Conservation (phyloP, 2,329 filamentous ascomycete genomes). For the Microcyclospora tardicrescens region DNA sequence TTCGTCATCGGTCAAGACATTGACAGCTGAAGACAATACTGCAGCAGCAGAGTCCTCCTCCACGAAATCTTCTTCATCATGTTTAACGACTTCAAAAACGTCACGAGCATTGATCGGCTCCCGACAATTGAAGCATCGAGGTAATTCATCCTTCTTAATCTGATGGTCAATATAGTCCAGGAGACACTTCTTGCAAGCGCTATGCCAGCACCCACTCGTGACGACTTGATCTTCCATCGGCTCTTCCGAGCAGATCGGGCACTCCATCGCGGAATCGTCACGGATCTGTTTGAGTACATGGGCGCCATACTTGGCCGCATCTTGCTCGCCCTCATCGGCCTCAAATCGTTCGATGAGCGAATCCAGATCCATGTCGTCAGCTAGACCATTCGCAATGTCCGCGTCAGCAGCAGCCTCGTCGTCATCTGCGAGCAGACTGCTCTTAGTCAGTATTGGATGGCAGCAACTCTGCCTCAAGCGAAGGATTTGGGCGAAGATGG, state of each 20-base stretch:
- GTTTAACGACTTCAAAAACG: constrained; percentile 80
- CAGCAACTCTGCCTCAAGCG: constrained; percentile 89
- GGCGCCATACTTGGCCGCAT: constrained; percentile 64
- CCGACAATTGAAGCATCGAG: constrained; percentile 84
- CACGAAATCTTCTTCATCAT: constrained; percentile 43
- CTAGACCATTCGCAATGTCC: constrained; percentile 66
- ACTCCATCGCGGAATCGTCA: constrained; percentile 76
- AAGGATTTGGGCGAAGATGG: constrained; percentile 92
- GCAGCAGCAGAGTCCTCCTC: constrained; percentile 6
- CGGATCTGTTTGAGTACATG: constrained; percentile 86
- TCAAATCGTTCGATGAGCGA: constrained; percentile 77
- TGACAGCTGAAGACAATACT: constrained; percentile 9
- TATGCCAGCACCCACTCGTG: constrained; percentile 85
- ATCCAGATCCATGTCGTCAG: constrained; percentile 92
- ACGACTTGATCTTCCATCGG: constrained; percentile 91
- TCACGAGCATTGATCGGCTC: constrained; percentile 70
- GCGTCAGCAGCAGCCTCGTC: constrained; percentile 65
- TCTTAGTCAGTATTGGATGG: constrained; percentile 79
- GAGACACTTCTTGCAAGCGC: constrained; percentile 88
- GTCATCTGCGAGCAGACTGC: constrained; percentile 76
- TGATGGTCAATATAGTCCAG: constrained; percentile 82
- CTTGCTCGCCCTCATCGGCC: constrained; percentile 39
- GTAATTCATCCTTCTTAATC: constrained; percentile 58
- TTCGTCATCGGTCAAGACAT: constrained; percentile 11
- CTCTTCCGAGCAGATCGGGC: constrained; percentile 88